Percentiles rank a stretch among this genome's conserved stretches.
Conservation (phyloP, 371 early-diverging fungal genomes). For the Mortierella sp. region DNA sequence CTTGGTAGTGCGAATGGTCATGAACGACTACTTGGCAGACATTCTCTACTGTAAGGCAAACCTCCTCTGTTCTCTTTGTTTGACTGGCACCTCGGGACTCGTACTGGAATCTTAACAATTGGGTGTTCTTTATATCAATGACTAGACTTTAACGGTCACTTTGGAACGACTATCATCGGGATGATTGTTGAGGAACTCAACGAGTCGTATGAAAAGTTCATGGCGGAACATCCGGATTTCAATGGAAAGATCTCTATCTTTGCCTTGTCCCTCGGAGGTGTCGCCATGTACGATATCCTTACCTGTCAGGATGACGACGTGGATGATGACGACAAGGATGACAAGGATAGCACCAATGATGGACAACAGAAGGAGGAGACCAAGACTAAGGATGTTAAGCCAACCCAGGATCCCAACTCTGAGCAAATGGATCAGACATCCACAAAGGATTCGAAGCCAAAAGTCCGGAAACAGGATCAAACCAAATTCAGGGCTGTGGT, state of each 20-base stretch:
- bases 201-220: constrained; percentile 58
- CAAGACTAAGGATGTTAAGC: background rate
- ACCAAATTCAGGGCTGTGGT: constrained; percentile 26
- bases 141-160: constrained; percentile 60
- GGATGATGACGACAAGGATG: constrained; percentile 1
- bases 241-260: constrained; percentile 67
- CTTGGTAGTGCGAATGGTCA: constrained; percentile 55
- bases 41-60: constrained; percentile 57
- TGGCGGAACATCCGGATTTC: constrained; percentile 63
- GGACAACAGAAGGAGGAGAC: background rate
- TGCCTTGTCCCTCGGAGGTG: constrained; percentile 73
- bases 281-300: constrained; percentile 70
- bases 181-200: constrained; percentile 68
- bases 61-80: too few species aligned
- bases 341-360: too few species aligned
- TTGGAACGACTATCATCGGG: constrained; percentile 62
- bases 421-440: background rate
- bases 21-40: constrained; percentile 60
- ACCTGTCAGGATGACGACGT: constrained; percentile 57
- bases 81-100: too few species aligned
- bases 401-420: background rate
- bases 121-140: too few species aligned
- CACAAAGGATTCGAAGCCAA: constrained; percentile 4
- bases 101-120: too few species aligned
- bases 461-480: constrained; percentile 30